Base-by-base conservation (phyloP, 2,329 filamentous ascomycete species). In the Fusarium penzigii region DNA sequence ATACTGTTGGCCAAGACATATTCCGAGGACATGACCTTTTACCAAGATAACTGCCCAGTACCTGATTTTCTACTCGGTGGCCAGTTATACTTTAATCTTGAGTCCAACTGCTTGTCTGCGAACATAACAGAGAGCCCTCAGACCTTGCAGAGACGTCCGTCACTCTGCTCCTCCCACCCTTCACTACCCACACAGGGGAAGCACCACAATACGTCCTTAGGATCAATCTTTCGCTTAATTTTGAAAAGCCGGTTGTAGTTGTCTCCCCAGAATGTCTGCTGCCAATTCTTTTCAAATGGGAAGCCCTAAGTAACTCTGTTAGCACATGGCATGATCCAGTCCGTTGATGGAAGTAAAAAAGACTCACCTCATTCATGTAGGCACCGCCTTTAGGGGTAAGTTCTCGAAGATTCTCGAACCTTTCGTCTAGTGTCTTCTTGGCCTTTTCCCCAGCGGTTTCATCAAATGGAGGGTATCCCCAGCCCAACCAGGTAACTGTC, bases 121-220 rank as follows among this genome's bases (percentile, higher is more conserved):
- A 25, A 25, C 20, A 25, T 25, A 25, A 5, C 20, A 7, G 7
- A 25, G 20, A 4, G 20, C 20, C 7, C 20, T 25, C 25, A 17
- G 25, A 45, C 36, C 48, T 36, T 40, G 16, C 48, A 49, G 14
- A 49, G 48, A 17, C 42, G 48, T 11, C 50, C 45, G 17, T 48
- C 42, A 11, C 13, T 36, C 14, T 42, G 17, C 32, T 53, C 51
- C 46, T 59, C 49, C 65, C 70, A 73, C 6, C 64, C 57, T 39
- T 73, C 70, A 50, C 67, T 72, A 1, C 73, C 72, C 1, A 76
- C 72, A 51, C 73, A 76, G 3, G 72, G 65, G 43, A 71, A 62
- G 53, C 74, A 76, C 63, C 73, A 74, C 39, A 78, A 72, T 10
- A 78, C 65, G 53, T 75, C 72, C 0, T 64, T 55, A 0, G 74